Conservation (phyloP, 176 grass and related monocot species). For the Carex pumila region DNA sequence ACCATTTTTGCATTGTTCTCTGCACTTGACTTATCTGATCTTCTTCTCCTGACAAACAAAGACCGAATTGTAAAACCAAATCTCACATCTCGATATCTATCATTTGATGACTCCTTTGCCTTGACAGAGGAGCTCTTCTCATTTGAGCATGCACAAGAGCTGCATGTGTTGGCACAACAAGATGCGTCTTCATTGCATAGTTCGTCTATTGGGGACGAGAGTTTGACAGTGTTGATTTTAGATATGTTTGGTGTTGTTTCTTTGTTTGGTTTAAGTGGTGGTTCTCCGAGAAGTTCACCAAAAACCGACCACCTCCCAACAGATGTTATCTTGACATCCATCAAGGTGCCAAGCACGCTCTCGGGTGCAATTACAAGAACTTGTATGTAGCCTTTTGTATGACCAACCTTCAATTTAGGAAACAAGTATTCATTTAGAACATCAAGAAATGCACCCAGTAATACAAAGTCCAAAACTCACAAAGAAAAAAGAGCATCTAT, state of each 20-base stretch:
- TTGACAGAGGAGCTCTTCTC: slow-evolving; percentile 15
- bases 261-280: slow-evolving; percentile 22
- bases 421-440: slow-evolving; percentile 10
- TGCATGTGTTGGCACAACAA: slow-evolving; percentile 10
- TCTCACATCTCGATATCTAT: background rate
- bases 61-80: slow-evolving; percentile 28
- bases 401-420: slow-evolving; percentile 53
- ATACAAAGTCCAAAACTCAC: background rate
- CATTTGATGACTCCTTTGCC: background rate
- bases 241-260: background rate
- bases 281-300: slow-evolving; percentile 56
- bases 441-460: background rate
- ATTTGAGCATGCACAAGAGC: slow-evolving; percentile 40
- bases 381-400: slow-evolving; percentile 91
- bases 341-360: slow-evolving; percentile 59
- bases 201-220: background rate
- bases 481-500: background rate
- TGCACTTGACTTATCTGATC: slow-evolving; percentile 11
- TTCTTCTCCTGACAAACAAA: slow-evolving; percentile 45
- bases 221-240: slow-evolving; percentile 8
- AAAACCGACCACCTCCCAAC: slow-evolving; percentile 87
- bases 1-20: background rate
- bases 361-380: slow-evolving; percentile 86
- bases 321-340: slow-evolving; percentile 69
- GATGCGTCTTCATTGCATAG: slow-evolving; percentile 23